A percentile compares a stretch with the other conserved stretches of the same genome.
Conservation (phyloP, 2,329 filamentous ascomycete species). For the Verticillium nubilum region DNA sequence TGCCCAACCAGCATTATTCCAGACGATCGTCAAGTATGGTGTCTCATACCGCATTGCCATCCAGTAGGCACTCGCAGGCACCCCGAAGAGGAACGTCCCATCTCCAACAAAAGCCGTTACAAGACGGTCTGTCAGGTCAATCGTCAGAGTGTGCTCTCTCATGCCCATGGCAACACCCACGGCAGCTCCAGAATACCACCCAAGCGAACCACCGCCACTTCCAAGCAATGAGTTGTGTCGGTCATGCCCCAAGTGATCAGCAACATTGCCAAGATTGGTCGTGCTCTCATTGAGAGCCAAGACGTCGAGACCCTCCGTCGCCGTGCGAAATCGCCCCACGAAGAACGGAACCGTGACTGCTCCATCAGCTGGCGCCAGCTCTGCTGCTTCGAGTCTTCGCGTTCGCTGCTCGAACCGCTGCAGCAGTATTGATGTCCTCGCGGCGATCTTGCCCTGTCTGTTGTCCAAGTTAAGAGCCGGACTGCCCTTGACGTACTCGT, state of each 20-base stretch:
- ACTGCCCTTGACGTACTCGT: constrained; percentile 17
- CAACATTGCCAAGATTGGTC: constrained; percentile 29
- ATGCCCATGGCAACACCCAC: constrained; percentile 21
- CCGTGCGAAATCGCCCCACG: constrained; percentile 43
- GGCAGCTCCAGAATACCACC: constrained; percentile 27
- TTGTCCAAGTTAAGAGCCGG: constrained; percentile 48
- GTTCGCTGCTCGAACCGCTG: constrained; percentile 51
- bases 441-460: constrained; percentile 51
- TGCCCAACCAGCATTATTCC: constrained; percentile 15
- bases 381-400: constrained; percentile 37
- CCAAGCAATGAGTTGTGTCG: constrained; percentile 25
- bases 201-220: constrained; percentile 23
- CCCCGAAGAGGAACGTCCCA: constrained; percentile 14
- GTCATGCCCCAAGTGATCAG: constrained; percentile 54
- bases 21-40: constrained; percentile 14
- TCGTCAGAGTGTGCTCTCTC: not conserved
- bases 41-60: constrained; percentile 12
- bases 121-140: not conserved
- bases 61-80: constrained; percentile 13
- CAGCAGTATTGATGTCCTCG: constrained; percentile 54
- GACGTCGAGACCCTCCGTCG: constrained; percentile 52
- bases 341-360: constrained; percentile 48
- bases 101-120: constrained; percentile 12
- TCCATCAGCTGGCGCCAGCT: constrained; percentile 39
- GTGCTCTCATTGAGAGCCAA: constrained; percentile 62